Evolutionary conservation across 2,329 filamentous ascomycete species (phyloP).

Genomic region (Metarhizium robertsii): DNA sequence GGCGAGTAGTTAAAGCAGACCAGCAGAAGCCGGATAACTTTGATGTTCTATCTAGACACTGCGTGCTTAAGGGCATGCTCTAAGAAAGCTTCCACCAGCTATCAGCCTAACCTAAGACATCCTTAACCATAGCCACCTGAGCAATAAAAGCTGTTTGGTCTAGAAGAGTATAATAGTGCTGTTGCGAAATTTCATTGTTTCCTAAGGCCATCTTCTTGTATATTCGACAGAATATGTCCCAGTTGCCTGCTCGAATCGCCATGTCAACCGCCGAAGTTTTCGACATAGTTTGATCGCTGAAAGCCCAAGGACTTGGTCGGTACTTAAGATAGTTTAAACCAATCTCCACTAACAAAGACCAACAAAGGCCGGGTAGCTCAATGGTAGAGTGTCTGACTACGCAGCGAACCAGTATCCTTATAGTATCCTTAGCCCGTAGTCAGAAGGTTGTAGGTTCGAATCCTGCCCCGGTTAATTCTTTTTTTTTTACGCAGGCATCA

Average conservation of each 20-base stretch:
- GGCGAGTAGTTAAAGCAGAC: slow-evolving; percentile 1
- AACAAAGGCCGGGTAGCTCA: no score
- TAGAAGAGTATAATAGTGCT: slow-evolving; percentile 1
- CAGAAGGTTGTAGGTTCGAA: no score
- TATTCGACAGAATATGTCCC: slow-evolving; percentile 4
- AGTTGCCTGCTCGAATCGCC: slow-evolving; percentile 1
- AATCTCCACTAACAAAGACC: no score
- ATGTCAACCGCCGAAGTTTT: background rate
- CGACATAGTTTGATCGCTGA: background rate
- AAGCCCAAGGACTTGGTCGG: background rate
- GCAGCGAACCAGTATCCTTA: no score
- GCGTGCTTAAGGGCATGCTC: slow-evolving; percentile 7
- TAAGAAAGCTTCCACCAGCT: slow-evolving; percentile 8
- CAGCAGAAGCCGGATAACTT: slow-evolving; percentile 6
- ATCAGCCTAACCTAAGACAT: slow-evolving; percentile 10
- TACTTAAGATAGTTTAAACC: no score
- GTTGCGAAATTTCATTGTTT: background rate
- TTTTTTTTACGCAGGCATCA: slow-evolving; percentile 2
- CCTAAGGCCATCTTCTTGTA: background rate
- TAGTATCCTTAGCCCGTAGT: no score
- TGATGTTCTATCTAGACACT: slow-evolving; percentile 8
- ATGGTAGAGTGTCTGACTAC: no score
- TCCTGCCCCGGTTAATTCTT: no score
- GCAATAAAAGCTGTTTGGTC: slow-evolving; percentile 7
- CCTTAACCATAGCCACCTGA: slow-evolving; percentile 9